A percentile compares a stretch with the other conserved stretches of the same genome.
Evolutionary conservation across 441 rosid species (phyloP).

Genomic region (Erysimum cheiri): DNA sequence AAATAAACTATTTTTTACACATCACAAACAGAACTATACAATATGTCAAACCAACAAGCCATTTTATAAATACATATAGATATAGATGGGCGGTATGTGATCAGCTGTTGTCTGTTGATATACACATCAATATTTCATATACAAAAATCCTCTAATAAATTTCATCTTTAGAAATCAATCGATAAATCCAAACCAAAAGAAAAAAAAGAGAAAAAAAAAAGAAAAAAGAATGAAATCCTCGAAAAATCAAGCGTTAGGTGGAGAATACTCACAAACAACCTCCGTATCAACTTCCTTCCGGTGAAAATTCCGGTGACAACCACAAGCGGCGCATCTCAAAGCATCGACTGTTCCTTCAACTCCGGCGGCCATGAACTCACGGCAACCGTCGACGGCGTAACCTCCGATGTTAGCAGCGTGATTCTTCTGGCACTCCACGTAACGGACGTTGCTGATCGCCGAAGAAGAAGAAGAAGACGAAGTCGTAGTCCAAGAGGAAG

Average conservation of each 20-base stretch:
- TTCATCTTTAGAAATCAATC: slow-evolving; percentile 32
- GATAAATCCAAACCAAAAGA: slow-evolving; percentile 22
- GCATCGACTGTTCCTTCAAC: slow-evolving; percentile 62
- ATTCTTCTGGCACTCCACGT: slow-evolving; percentile 90
- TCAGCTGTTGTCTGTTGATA: slow-evolving; percentile 41
- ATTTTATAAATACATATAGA: slow-evolving; percentile 21
- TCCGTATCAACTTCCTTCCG: slow-evolving; percentile 77
- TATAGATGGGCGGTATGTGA: slow-evolving; percentile 24
- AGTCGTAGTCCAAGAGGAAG: slow-evolving; percentile 56
- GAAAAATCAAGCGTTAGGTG: slow-evolving; percentile 54
- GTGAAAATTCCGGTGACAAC: slow-evolving; percentile 93
- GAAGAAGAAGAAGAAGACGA: slow-evolving; percentile 68
- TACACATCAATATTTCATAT: slow-evolving; percentile 42
- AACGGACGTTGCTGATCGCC: slow-evolving; percentile 54
- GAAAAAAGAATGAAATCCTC: neutral
- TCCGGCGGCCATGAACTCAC: slow-evolving; percentile 90
- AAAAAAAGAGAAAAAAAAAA: neutral
- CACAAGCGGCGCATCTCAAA: slow-evolving; percentile 88
- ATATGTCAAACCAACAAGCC: slow-evolving; percentile 36
- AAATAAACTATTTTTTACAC: slow-evolving; percentile 7
- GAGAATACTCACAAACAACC: slow-evolving; percentile 88
- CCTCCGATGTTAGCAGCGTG: slow-evolving; percentile 90
- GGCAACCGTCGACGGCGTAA: slow-evolving; percentile 92
- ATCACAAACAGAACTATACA: slow-evolving; percentile 35
- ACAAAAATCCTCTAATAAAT: slow-evolving; percentile 33